phyloP scores from a whole-genome alignment of 345 rosid species.

The Brassica nigra region DNA sequence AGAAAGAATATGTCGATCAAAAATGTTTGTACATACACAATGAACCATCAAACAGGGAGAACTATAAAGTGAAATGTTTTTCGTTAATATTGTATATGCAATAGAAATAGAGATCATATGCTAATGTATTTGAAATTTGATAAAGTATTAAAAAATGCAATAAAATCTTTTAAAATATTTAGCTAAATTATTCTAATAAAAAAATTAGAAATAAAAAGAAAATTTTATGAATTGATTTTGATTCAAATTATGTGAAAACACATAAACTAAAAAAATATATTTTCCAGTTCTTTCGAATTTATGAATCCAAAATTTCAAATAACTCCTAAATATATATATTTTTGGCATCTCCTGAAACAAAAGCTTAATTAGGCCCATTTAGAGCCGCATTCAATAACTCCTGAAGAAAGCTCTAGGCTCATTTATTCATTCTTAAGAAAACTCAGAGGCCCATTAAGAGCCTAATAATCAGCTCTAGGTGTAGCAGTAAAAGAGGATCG shows the following conservation, averaged over 20 bases:
- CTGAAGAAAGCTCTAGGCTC: not conserved
- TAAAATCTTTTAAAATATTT: no score
- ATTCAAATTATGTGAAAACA: not conserved
- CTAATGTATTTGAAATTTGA: no score
- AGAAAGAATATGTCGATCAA: no score
- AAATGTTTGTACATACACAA: no score
- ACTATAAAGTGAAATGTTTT: no score
- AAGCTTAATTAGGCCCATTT: not conserved
- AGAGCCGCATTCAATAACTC: not conserved
- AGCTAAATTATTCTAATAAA: not conserved
- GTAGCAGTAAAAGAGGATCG: not conserved
- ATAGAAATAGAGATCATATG: no score
- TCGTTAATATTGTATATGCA: no score
- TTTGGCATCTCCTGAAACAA: not conserved
- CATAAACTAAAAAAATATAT: not conserved
- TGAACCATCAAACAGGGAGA: no score
- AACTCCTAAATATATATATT: not conserved
- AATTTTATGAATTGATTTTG: not conserved
- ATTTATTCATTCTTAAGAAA: not conserved
- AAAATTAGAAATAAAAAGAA: not conserved
- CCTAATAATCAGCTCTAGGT: not conserved
- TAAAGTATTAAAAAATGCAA: no score
- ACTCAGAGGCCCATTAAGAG: slow-evolving; percentile 18
- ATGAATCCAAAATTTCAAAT: not conserved
- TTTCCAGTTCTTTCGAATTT: not conserved